Conservation (phyloP, 108 stramenopile species). For the Aurantiochytrium sp. region DNA sequence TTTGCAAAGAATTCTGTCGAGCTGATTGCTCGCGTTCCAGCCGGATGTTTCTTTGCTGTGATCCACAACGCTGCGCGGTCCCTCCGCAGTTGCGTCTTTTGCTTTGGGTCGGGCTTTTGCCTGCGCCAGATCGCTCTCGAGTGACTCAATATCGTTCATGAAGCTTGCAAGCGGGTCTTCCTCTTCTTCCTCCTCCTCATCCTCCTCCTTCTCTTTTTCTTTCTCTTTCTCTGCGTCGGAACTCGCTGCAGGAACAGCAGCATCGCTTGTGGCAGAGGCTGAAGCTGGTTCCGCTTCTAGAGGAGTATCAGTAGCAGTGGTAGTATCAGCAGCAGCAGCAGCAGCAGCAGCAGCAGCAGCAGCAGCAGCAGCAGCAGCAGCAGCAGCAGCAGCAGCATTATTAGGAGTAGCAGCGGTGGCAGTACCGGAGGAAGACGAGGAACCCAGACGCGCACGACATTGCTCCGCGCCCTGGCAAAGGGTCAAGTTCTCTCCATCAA, state of each 20-base stretch:
- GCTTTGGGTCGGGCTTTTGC: neutral
- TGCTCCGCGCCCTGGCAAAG: constrained; percentile 24
- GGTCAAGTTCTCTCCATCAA: constrained; percentile 34
- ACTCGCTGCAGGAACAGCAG: neutral
- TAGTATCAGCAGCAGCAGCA: no score
- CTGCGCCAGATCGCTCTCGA: neutral
- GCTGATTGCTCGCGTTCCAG: constrained; percentile 29
- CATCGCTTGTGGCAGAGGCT: neutral
- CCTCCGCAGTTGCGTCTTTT: neutral
- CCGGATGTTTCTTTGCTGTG: constrained; percentile 25
- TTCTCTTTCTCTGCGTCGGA: no score
- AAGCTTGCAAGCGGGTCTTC: constrained; percentile 29
- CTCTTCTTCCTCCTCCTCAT: constrained; percentile 29
- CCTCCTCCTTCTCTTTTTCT: neutral
- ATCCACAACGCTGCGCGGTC: neutral
- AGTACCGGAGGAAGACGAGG: no score
- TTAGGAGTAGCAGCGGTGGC: no score
- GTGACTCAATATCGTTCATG: constrained; percentile 1
- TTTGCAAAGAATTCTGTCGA: constrained; percentile 33
- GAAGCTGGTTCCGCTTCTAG: neutral
- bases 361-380: no score
- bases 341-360: no score
- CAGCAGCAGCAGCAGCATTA: no score
- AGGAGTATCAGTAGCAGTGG: no score
- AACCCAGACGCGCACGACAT: neutral